phyloP scores from a whole-genome alignment of 306 rosid species.

The Glycine latifolia region DNA sequence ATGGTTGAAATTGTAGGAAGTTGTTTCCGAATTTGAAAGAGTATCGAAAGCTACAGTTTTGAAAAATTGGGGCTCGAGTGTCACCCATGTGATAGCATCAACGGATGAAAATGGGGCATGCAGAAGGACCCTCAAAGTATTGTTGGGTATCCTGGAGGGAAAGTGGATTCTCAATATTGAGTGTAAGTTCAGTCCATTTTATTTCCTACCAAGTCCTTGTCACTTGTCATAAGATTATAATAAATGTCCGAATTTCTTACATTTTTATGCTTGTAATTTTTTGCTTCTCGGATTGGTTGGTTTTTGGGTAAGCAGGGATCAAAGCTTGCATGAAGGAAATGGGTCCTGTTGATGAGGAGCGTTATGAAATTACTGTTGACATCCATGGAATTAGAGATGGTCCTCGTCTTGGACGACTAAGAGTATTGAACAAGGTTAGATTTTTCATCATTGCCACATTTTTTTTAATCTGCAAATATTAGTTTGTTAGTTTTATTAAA shows the following conservation, averaged over 20 bases:
- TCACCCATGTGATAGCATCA: constrained; percentile 91
- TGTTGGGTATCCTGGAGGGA: constrained; percentile 91
- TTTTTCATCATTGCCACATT: not conserved
- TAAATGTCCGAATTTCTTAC: constrained; percentile 6
- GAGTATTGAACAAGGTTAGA: constrained; percentile 78
- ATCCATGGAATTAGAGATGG: constrained; percentile 82
- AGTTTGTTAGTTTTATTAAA: too few species aligned
- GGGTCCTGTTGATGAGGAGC: constrained; percentile 73
- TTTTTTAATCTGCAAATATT: too few species aligned
- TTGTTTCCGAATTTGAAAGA: constrained; percentile 74
- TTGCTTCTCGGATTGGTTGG: constrained; percentile 23
- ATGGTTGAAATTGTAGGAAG: constrained; percentile 62
- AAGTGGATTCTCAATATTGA: constrained; percentile 83
- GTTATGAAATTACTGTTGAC: constrained; percentile 73
- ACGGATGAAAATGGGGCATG: constrained; percentile 85
- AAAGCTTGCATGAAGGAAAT: constrained; percentile 69
- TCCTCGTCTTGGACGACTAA: constrained; percentile 83
- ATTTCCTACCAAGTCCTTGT: not conserved
- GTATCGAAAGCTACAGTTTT: constrained; percentile 65
- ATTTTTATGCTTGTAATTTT: constrained; percentile 9
- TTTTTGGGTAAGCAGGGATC: constrained; percentile 68
- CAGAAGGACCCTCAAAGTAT: constrained; percentile 89
- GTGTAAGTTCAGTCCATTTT: constrained; percentile 58
- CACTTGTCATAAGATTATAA: not conserved
- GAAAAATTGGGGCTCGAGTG: constrained; percentile 80